phyloP scores from a whole-genome alignment of 495 filamentous ascomycete genomes.

The Rhypophila decipiens region DNA sequence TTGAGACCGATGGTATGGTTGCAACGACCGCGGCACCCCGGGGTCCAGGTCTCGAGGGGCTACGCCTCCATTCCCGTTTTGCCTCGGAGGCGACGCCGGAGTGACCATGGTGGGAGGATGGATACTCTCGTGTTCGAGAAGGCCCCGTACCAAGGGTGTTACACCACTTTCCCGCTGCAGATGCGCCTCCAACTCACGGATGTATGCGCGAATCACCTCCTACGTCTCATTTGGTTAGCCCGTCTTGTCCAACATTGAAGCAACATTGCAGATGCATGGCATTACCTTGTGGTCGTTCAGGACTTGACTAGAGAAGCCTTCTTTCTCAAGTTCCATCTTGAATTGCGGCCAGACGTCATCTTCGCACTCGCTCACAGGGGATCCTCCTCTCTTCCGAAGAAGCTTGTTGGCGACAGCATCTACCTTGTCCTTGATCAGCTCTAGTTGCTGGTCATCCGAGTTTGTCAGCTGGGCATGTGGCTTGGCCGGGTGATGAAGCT shows the following conservation, averaged over 20 bases:
- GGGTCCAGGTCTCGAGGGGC: slow-evolving; percentile 6
- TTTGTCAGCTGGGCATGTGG: slow-evolving; percentile 17
- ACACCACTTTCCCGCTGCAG: slow-evolving; percentile 23
- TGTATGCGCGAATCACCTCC: slow-evolving; percentile 50
- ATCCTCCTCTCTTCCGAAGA: slow-evolving; percentile 26
- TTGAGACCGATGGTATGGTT: slow-evolving; percentile 9
- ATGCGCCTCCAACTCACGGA: slow-evolving; percentile 44
- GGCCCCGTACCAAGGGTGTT: slow-evolving; percentile 35
- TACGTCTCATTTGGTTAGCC: slow-evolving; percentile 15
- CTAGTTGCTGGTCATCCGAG: slow-evolving; percentile 23
- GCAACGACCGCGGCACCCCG: slow-evolving; percentile 7
- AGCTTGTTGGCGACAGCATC: slow-evolving; percentile 44
- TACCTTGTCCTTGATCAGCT: slow-evolving; percentile 44
- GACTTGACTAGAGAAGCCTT: slow-evolving; percentile 46
- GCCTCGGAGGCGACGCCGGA: slow-evolving; percentile 12
- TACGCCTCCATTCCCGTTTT: slow-evolving; percentile 30
- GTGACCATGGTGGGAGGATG: slow-evolving; percentile 15
- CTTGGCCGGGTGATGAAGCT: slow-evolving; percentile 33
- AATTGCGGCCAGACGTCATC: slow-evolving; percentile 50
- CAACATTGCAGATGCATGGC: not conserved
- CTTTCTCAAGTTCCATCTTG: slow-evolving; percentile 42
- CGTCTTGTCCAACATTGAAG: not conserved
- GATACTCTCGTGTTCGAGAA: slow-evolving; percentile 23
- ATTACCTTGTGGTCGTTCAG: slow-evolving; percentile 46
- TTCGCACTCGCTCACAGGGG: slow-evolving; percentile 30